These are phyloP conservation scores for Nicotiana undulata DNA, from an alignment of 257 asterid genomes.

Conservation along the genomic window DNA sequence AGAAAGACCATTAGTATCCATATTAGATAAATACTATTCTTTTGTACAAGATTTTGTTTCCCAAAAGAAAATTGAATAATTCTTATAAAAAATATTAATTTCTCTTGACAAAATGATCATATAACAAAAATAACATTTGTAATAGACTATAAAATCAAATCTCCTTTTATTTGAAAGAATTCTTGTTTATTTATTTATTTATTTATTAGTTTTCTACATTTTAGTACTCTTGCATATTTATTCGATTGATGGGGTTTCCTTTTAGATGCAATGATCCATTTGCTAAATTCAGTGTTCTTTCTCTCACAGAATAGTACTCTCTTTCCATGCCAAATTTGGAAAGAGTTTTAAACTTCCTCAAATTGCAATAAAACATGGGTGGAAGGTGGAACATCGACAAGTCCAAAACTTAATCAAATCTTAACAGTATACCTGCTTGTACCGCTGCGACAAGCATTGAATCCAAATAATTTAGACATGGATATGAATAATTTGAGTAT, in stretches of 20 bases:
- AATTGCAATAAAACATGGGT: background rate
- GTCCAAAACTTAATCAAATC: background rate
- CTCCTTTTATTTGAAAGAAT: too few relatives aligned
- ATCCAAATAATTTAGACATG: background rate
- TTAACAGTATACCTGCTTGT: background rate
- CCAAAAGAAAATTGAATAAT: too few relatives aligned
- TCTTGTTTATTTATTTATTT: too few relatives aligned
- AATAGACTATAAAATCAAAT: too few relatives aligned
- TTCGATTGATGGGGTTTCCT: background rate
- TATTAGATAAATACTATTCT: too few relatives aligned
- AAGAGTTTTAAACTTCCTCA: background rate
- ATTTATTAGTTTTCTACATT: too few relatives aligned
- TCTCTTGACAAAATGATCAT: too few relatives aligned
- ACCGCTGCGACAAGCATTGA: background rate
- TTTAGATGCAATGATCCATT: background rate
- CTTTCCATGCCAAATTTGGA: background rate
- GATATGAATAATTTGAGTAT: background rate
- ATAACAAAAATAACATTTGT: too few relatives aligned
- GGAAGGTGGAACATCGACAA: background rate
- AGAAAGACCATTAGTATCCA: background rate
- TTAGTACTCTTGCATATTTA: background rate
- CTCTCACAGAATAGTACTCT: background rate
- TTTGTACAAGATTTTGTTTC: too few relatives aligned
- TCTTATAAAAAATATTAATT: too few relatives aligned
- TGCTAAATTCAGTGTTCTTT: background rate